Evolutionary conservation across 306 rosid species (phyloP).

Genomic region (Ceratonia siliqua): DNA sequence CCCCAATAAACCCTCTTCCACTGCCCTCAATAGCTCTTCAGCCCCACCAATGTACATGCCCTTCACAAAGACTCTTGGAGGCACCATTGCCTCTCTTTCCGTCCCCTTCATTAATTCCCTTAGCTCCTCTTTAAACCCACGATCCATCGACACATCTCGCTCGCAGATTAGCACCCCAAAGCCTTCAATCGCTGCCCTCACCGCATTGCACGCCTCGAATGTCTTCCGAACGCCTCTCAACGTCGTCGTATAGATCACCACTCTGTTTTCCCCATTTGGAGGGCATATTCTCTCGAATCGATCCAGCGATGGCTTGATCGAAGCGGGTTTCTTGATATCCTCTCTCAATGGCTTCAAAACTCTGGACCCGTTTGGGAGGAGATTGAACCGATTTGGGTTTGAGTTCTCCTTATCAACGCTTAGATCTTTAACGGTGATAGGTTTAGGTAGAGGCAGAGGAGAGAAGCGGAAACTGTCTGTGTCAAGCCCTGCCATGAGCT

Average conservation of each 20-base stretch:
- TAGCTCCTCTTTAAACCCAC: slow-evolving; percentile 69
- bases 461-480: slow-evolving; percentile 78
- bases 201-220: slow-evolving; percentile 76
- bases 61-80: slow-evolving; percentile 74
- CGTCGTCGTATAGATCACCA: slow-evolving; percentile 79
- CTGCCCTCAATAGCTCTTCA: slow-evolving; percentile 61
- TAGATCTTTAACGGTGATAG: slow-evolving; percentile 13
- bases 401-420: slow-evolving; percentile 58
- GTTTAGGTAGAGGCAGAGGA: slow-evolving; percentile 43
- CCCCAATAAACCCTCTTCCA: slow-evolving; percentile 66
- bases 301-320: slow-evolving; percentile 22
- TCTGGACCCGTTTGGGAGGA: neutral
- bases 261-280: slow-evolving; percentile 74
- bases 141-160: slow-evolving; percentile 88
- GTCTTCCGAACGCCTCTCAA: slow-evolving; percentile 79
- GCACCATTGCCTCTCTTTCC: slow-evolving; percentile 44
- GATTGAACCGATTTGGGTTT: slow-evolving; percentile 43
- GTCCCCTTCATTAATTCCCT: slow-evolving; percentile 49
- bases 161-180: slow-evolving; percentile 64
- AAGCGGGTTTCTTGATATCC: slow-evolving; percentile 7
- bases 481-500: slow-evolving; percentile 93
- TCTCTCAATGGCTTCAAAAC: neutral
- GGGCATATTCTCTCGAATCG: slow-evolving; percentile 62
- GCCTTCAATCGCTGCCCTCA: slow-evolving; percentile 60
- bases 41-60: slow-evolving; percentile 76